These are phyloP conservation scores for Mycena metata DNA, from an alignment of 768 basidiomycete species.

Conservation along the genomic window DNA sequence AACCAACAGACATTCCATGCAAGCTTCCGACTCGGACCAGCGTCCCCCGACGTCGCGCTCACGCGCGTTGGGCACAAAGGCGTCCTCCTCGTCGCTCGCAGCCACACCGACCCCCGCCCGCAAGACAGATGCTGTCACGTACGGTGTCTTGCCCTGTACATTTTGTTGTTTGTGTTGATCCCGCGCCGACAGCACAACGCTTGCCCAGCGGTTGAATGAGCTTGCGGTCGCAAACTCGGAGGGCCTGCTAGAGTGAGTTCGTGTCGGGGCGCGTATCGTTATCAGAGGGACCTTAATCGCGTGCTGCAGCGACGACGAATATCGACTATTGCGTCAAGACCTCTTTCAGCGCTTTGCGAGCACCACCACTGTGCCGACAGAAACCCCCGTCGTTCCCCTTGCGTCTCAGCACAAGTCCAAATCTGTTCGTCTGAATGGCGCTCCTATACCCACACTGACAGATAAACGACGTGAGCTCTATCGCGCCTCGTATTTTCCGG, in stretches of 20 bases:
- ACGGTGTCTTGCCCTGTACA: conserved; percentile 43
- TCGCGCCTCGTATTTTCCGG: conserved; percentile 5
- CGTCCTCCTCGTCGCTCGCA: conserved; percentile 40
- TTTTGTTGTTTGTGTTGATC: conserved; percentile 22
- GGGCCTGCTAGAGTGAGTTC: conserved; percentile 78
- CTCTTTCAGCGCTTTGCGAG: conserved; percentile 84
- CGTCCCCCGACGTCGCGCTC: conserved; percentile 38
- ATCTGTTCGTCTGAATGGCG: conserved; percentile 47
- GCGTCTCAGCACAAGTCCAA: conserved; percentile 40
- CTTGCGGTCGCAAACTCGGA: conserved; percentile 84
- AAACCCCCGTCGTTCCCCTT: conserved; percentile 73
- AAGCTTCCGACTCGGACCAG: conserved; percentile 37
- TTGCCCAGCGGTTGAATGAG: conserved; percentile 87
- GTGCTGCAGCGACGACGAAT: conserved; percentile 81
- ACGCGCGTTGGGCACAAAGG: conserved; percentile 42
- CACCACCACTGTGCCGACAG: conserved; percentile 69
- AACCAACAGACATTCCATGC: conserved; percentile 21
- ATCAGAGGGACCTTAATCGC: conserved; percentile 6
- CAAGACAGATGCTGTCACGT: conserved; percentile 70
- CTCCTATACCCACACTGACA: conserved; percentile 35
- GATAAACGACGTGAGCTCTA: conserved; percentile 51
- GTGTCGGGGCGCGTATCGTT: conserved; percentile 17
- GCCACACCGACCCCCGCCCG: conserved; percentile 46
- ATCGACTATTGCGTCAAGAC: conserved; percentile 85
- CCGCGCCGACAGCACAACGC: conserved; percentile 65